Conservation (phyloP, 495 filamentous ascomycete species). For the Talaromyces nanjingensis region DNA sequence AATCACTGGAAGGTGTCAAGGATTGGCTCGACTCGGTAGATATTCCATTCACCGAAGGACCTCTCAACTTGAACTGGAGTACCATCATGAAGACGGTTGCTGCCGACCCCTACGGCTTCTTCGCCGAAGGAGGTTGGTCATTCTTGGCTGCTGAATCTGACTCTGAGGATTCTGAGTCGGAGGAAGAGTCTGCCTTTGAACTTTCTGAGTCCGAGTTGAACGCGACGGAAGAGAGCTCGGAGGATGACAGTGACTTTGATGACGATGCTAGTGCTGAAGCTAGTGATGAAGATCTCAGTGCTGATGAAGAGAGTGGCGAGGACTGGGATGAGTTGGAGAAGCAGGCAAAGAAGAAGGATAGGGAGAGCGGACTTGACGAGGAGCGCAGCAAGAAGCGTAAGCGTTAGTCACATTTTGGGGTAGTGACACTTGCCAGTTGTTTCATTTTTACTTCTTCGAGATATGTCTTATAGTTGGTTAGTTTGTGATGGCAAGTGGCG, state of each 20-base stretch:
- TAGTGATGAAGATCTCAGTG: slow-evolving; percentile 64
- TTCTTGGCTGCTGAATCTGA: slow-evolving; percentile 87
- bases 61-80: slow-evolving; percentile 95
- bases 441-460: neutral
- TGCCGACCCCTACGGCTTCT: slow-evolving; percentile 89
- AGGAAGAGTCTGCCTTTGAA: slow-evolving; percentile 90
- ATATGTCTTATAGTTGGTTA: neutral
- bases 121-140: slow-evolving; percentile 89
- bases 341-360: slow-evolving; percentile 84
- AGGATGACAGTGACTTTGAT: slow-evolving; percentile 89
- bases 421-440: neutral
- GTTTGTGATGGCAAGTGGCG: neutral
- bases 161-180: slow-evolving; percentile 71
- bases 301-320: slow-evolving; percentile 76
- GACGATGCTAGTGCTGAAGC: slow-evolving; percentile 78
- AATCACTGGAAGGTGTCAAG: slow-evolving; percentile 88
- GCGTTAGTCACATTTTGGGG: slow-evolving; percentile 24
- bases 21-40: slow-evolving; percentile 96
- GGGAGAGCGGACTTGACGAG: slow-evolving; percentile 64
- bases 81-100: slow-evolving; percentile 99
- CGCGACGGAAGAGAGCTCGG: slow-evolving; percentile 68
- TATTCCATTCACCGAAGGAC: slow-evolving; percentile 89
- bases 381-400: slow-evolving; percentile 56
- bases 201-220: slow-evolving; percentile 77
- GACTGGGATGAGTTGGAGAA: slow-evolving; percentile 90